Evolutionary conservation across 176 grass and related monocot species (phyloP), one percentile per base, ranked within the genome.

Genomic region (Aegilops speltoides): DNA sequence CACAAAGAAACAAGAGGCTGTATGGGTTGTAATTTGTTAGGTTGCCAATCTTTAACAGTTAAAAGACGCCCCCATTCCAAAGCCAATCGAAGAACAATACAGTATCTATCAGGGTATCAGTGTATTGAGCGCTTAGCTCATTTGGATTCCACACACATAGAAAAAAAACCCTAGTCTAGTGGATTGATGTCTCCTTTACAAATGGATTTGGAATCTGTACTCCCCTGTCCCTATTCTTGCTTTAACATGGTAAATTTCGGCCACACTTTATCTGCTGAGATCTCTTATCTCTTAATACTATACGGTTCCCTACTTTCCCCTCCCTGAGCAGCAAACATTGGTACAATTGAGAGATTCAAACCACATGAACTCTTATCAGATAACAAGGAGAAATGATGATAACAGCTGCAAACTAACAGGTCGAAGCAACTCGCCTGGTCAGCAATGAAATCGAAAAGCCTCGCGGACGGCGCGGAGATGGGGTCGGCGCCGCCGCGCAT

Each of bases 391-490:
- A 70, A 82, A 63, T 20, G 6, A 73, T 25, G 12, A 37, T 5
- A 10, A 19, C 10, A 84, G 54, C 7, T 32, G 70, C 17, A 62
- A 17, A 12, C 5, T 50, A 82, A 56, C 23, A 85, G 34, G 26
- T 68, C 52, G 14, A 48, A 88, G 31, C 50, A 85, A 86, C 93
- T 82, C 23, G 85, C 96, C 93, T 98, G 96, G 88, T 98, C 96
- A 32, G 90, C 89, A 2, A 72, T 68, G 80, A 98, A 98, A 91
- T 92, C 91, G 23, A 89, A 79, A 33, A 92, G 66, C 85, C 69
- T 77, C 28, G 68, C 79, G 0, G 84, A 78, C 22, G 80, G 19
- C 16, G 28, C 11, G 23, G 88, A 46, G 73, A 83, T 40, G 26
- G 73, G 78, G 86, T 95, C 93, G 70, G 11, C 79, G 54, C 84